Base-by-base conservation (phyloP, 2,329 filamentous ascomycete genomes). In the Cercospora beticola region DNA sequence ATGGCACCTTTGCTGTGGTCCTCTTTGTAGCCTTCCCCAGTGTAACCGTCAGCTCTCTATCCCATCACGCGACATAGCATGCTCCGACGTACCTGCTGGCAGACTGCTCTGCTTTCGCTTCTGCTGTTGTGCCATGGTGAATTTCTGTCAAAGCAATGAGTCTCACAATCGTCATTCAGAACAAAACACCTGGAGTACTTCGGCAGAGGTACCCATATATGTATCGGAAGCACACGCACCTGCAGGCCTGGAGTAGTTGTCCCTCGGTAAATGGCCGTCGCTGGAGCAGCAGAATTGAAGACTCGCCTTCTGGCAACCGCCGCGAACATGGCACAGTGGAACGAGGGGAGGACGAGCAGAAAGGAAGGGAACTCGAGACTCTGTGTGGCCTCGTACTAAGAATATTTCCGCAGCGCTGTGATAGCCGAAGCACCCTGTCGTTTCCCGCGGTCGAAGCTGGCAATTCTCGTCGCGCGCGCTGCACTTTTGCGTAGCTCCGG, bases 1-100 rank as follows among this genome's bases (percentile, higher is more conserved):
- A 92, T 95, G 58, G 88, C 84, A 64, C 91, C 92, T 79, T 93
- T 94, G 76, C 88, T 89, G 76, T 86, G 85, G 81, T 95, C 92
- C 82, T 95, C 92, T 76, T 86, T 88, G 82, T 95, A 94, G 75
- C 90, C 92, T 92, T 76, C 49, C 5, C 16, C 60, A 23, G n/a
- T 49, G 10, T 5, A 16, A 26, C 26, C 16, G 61, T 64, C 67
- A 66, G 64, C 33, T 30, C 57, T 3, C 16, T 40, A 43, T 43
- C 10, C 52, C 31, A 40, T 30, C 23, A 28, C 43, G 9, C 52
- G 52, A 49, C 26, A 59, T 21, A 18, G 33, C 61, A n/a, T 21
- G 23, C 28, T 26, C 23, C 23, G 43, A 77, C 81, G 64, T 76
- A 84, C 83, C 81, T 67, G 77, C 81, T 62, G 83, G 83, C 76